Evolutionary conservation across 371 early-diverging fungal species (phyloP), one percentile per base, ranked within the genome.

Genomic region (Mortierella sp.): DNA sequence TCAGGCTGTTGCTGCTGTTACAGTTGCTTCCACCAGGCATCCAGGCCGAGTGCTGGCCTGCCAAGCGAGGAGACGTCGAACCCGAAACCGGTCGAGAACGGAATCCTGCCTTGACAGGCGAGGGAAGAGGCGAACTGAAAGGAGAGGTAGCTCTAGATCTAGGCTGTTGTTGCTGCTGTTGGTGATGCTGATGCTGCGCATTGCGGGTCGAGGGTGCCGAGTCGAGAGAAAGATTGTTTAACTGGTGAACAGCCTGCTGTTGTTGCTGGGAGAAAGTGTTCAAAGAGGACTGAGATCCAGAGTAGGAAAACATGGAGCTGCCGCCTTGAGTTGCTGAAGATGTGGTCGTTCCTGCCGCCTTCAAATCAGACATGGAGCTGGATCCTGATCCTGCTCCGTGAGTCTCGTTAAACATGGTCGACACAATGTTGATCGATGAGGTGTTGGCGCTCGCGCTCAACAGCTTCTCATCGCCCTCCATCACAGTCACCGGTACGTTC

Each of bases 401-500:
- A 58, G 68, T 71, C 63, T 91, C 89, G 77, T 90, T 90, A 65
- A 89, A 92, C 90, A 91, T 90, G 60, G 92, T 90, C 21, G 92
- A 76, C 10, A 92, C 91, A 75, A 91, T 91, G 72, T 89, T 90
- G 57, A 89, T 75, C 73, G 88, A 85, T 3, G 85, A 85, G 10
- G 85, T 85, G 72, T 85, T 85, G 81, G 85, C 85, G 86, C 80
- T 84, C 72, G 77, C 89, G 70, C 81, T 88, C 76, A 80, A 73
- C 57, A 83, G 58, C 70, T 86, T 88, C 77, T 91, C 91, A 74
- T 93, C 92, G 26, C 89, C 90, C 77, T 92, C 93, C 63, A 89
- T 89, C 13, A 93, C 91, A 4, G 92, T 92, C 44, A 89, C 89
- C 13, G 91, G 92, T 52, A 91, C 91, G 73, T 91, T 90, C 24